These are phyloP conservation scores for Elsinoe fawcettii DNA, from an alignment of 2,329 filamentous ascomycete species.

Conservation along the genomic window DNA sequence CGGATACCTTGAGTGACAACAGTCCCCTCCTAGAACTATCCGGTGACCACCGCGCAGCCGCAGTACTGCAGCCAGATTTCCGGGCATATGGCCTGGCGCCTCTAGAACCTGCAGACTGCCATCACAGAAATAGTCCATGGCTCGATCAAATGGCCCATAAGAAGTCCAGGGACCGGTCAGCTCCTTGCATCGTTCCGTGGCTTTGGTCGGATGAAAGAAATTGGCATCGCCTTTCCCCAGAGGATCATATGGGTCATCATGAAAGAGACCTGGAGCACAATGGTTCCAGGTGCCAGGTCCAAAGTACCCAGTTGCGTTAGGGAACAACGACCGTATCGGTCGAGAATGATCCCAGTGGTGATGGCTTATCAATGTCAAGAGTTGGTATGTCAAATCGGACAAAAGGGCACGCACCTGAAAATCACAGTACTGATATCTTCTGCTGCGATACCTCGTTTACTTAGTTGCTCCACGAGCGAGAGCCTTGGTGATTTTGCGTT, in stretches of 20 bases:
- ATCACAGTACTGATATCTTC: too few species aligned
- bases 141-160: neutral
- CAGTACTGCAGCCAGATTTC: neutral
- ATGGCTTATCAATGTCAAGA: too few species aligned
- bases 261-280: too few species aligned
- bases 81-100: neutral
- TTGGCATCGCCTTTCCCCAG: too few species aligned
- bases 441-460: neutral
- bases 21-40: neutral
- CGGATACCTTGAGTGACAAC: neutral
- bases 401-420: too few species aligned
- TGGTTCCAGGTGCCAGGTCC: too few species aligned
- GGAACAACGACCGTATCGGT: too few species aligned
- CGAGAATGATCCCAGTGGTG: too few species aligned
- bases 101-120: neutral
- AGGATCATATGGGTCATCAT: too few species aligned
- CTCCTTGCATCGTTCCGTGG: neutral
- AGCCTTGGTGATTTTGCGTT: neutral
- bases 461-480: neutral
- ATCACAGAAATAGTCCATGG: neutral
- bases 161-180: neutral
- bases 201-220: too few species aligned
- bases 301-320: too few species aligned
- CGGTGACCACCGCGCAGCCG: neutral
- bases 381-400: too few species aligned